Evolutionary conservation across 2,329 filamentous ascomycete species (phyloP).

Genomic region (Helminthosporium solani): DNA sequence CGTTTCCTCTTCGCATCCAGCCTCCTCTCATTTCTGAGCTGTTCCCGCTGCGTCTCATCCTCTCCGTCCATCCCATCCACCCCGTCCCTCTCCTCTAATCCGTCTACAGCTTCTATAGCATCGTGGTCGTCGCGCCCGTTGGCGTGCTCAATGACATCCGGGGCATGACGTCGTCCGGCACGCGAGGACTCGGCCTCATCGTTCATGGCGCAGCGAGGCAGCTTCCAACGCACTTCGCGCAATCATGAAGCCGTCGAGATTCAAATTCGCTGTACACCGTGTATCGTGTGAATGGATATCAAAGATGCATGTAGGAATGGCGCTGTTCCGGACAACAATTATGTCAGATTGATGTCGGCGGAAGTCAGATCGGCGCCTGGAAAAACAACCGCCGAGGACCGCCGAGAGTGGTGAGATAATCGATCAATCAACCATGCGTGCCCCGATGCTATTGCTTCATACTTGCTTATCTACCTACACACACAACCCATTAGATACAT

Average conservation of each 20-base stretch:
- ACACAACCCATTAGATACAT: conserved; percentile 1
- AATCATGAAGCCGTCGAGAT: conserved; percentile 32
- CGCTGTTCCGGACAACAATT: no score
- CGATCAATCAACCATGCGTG: conserved; percentile 11
- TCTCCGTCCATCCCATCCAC: conserved; percentile 14
- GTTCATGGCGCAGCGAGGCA: conserved; percentile 38
- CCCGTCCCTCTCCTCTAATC: no score
- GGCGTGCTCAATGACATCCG: conserved; percentile 9
- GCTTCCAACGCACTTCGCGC: conserved; percentile 10
- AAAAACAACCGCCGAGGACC: conserved; percentile 27
- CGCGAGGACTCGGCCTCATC: conserved; percentile 42
- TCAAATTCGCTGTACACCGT: no score
- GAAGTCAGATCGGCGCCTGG: conserved; percentile 31
- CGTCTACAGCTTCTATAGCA: conserved; percentile 3
- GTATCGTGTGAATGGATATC: no score
- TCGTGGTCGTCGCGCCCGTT: conserved; percentile 3
- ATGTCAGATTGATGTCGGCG: no score
- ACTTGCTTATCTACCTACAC: no score
- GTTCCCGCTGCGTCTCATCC: conserved; percentile 19
- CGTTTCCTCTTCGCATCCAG: conserved; percentile 40
- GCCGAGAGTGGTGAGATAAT: conserved; percentile 42
- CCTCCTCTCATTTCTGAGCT: conserved; percentile 26
- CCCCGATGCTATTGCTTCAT: background rate
- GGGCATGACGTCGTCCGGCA: conserved; percentile 22
- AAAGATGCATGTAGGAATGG: no score